These are phyloP conservation scores for Hirschfeldia incana DNA, from an alignment of 345 rosid genomes.

Conservation along the genomic window DNA sequence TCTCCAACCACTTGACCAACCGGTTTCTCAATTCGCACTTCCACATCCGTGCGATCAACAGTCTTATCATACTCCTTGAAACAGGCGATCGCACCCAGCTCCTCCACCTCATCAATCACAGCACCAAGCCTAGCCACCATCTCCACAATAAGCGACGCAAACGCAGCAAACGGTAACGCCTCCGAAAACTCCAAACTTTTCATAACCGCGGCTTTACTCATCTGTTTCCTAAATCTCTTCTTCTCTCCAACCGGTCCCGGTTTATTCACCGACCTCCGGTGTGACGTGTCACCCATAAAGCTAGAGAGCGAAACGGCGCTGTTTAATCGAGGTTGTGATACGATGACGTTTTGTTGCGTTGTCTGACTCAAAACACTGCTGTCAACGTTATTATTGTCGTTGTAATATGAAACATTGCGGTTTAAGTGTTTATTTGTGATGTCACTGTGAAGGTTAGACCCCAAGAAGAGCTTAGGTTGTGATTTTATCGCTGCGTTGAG, in stretches of 20 bases:
- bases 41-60: constrained; percentile 29
- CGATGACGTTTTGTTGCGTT: background rate
- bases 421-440: constrained; percentile 23
- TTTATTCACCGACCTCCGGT: constrained; percentile 41
- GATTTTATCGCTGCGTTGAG: constrained; percentile 70
- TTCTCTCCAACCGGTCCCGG: constrained; percentile 36
- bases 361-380: constrained; percentile 1
- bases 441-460: constrained; percentile 48
- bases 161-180: constrained; percentile 88
- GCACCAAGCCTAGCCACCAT: constrained; percentile 73
- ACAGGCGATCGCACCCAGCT: constrained; percentile 58
- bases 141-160: constrained; percentile 78
- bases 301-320: constrained; percentile 46
- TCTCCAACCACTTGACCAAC: constrained; percentile 28
- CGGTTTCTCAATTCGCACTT: constrained; percentile 39
- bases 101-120: constrained; percentile 73
- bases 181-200: constrained; percentile 78
- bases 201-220: constrained; percentile 64
- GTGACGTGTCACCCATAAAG: constrained; percentile 52
- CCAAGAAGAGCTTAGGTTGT: constrained; percentile 79
- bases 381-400: constrained; percentile 18
- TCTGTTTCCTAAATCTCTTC: constrained; percentile 62
- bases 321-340: constrained; percentile 17
- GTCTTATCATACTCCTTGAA: constrained; percentile 54
- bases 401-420: constrained; percentile 36